Conservation (phyloP, 2,329 filamentous ascomycete species). For the Tolypocladium paradoxum region DNA sequence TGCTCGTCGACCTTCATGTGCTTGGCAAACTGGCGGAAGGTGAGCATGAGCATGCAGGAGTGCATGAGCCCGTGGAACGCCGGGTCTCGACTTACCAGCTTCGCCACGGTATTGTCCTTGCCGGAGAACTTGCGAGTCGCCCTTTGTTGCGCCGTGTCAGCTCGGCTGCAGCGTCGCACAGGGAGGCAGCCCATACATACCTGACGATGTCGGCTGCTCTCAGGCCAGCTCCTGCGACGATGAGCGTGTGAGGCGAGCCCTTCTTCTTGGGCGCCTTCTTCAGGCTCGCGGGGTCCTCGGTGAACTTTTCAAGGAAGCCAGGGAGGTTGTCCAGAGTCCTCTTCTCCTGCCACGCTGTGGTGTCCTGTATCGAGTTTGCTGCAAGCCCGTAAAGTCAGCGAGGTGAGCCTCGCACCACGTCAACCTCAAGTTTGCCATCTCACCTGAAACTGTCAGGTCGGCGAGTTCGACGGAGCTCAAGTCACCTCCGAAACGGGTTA, state of each 20-base stretch:
- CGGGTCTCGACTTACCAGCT: conserved; percentile 44
- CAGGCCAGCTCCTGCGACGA: conserved; percentile 76
- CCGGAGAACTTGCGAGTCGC: conserved; percentile 67
- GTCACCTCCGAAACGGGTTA: conserved; percentile 66
- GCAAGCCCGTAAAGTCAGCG: conserved; percentile 4
- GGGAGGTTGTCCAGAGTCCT: conserved; percentile 65
- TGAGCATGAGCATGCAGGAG: conserved; percentile 2
- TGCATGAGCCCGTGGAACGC: neutral
- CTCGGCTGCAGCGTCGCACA: neutral
- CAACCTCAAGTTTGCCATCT: conserved; percentile 8
- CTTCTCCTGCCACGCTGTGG: conserved; percentile 58
- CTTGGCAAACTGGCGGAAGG: conserved; percentile 62
- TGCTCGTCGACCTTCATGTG: conserved; percentile 93
- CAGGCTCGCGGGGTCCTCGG: conserved; percentile 47
- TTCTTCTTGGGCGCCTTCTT: conserved; percentile 55
- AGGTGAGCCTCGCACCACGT: neutral
- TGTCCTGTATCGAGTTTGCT: conserved; percentile 71
- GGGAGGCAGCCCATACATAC: conserved; percentile 25
- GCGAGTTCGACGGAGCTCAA: conserved; percentile 75
- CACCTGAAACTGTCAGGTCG: conserved; percentile 72
- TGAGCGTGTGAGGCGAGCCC: conserved; percentile 72
- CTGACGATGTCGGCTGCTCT: conserved; percentile 76
- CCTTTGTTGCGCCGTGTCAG: conserved; percentile 28
- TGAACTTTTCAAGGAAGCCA: conserved; percentile 61
- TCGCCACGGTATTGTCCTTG: conserved; percentile 69